A percentile compares a stretch with the other conserved stretches of the same genome.
phyloP scores from a whole-genome alignment of 768 basidiomycete species.

The Russula earlei region DNA sequence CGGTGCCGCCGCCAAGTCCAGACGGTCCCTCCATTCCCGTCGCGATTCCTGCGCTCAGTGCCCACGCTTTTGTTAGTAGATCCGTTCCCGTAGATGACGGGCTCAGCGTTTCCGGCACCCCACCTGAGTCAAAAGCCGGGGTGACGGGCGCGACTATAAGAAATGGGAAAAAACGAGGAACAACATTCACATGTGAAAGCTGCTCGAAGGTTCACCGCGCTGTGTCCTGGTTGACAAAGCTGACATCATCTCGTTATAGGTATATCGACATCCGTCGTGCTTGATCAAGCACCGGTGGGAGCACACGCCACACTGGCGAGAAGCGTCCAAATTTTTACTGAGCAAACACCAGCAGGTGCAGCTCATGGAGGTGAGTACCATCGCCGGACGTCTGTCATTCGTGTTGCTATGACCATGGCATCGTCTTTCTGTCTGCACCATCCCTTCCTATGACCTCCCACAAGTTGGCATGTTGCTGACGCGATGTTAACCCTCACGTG shows the following conservation, averaged over 20 bases:
- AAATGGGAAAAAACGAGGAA: slow-evolving; percentile 66
- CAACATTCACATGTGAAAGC: slow-evolving; percentile 86
- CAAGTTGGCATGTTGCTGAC: neutral
- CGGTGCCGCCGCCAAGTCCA: slow-evolving; percentile 23
- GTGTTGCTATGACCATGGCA: slow-evolving; percentile 8
- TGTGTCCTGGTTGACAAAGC: neutral
- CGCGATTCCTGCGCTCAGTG: slow-evolving; percentile 2
- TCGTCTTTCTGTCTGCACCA: neutral
- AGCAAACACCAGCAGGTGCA: slow-evolving; percentile 98
- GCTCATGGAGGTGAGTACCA: slow-evolving; percentile 65
- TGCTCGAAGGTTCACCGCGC: slow-evolving; percentile 70
- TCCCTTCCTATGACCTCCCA: neutral
- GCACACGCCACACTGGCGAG: slow-evolving; percentile 92
- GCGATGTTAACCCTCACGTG: slow-evolving; percentile 6
- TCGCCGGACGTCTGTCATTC: neutral
- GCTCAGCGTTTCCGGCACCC: slow-evolving; percentile 14
- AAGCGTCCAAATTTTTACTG: slow-evolving; percentile 80
- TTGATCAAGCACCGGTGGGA: slow-evolving; percentile 98
- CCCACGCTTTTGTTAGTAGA: neutral
- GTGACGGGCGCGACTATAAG: slow-evolving; percentile 27
- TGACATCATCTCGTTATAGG: slow-evolving; percentile 31
- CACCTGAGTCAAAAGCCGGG: slow-evolving; percentile 16
- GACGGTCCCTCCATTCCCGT: slow-evolving; percentile 19
- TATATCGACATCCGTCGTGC: slow-evolving; percentile 88
- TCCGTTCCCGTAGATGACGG: slow-evolving; percentile 21